Evolutionary conservation across 495 filamentous ascomycete species (phyloP), one percentile per base, ranked within the genome.

Genomic region (Hyphodiscus hymeniophilus): DNA sequence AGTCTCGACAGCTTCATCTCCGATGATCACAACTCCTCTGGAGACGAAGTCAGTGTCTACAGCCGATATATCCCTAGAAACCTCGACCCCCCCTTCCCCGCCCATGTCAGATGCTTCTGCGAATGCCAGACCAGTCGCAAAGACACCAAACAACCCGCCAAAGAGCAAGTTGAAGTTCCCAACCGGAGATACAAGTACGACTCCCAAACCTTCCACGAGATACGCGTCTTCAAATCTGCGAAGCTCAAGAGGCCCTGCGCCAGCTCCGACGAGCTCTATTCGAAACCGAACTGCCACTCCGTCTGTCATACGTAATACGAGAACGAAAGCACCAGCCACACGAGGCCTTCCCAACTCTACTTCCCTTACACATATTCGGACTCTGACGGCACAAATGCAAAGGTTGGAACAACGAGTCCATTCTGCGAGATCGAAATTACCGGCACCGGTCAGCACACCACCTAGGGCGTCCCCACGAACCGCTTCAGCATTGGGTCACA

Each of bases 341-440:
- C 26, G 52, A 21, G 50, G 49, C 13, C 23, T 94, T 20, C 84
- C 89, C 23, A 73, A 84, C 30, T 95, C 94, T 15, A 85, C 80
- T 30, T 96, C 94, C 3, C 75, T 98, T 24, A 85, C 84, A 47
- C 92, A 98, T 58, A 91, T 97, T 59, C 88, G 92, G 21, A 82
- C 82, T 2, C 77, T 98, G 45, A 92, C 91, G 47, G 89, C 87
- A 18, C 92, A 96, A 66, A 96, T 98, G 94, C 88, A 95, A 63
- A 81, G 84, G 52, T 79, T 98, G 33, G 94, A 97, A 63, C 84
- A 90, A 48, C 75, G 91, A 24, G 89, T 98, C 6, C 89, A 97
- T 40, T 87, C 84, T n/a, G 92, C 86, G 20, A 80, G 88, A 51
- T 94, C 89, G 26, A 94, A 95, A 63, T 76, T 98, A 2, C 92